These are phyloP conservation scores for Ogataea thermomethanolica DNA, from an alignment of 805 yeast genomes.

Conservation along the genomic window DNA sequence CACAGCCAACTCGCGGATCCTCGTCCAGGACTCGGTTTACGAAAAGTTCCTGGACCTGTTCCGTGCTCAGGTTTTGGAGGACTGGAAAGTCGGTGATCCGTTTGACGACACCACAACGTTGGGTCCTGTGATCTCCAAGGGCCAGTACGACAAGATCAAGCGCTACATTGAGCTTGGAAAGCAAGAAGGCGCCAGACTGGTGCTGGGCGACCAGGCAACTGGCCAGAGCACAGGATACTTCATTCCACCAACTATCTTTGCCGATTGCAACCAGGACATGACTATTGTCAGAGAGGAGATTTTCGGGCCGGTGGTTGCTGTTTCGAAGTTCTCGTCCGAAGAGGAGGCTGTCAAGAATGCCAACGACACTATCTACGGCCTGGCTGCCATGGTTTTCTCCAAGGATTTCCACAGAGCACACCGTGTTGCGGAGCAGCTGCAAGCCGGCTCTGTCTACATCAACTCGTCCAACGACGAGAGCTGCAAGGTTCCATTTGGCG, in stretches of 20 bases:
- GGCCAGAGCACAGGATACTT: conserved; percentile 55
- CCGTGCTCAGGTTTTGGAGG: conserved; percentile 42
- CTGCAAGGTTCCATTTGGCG: conserved; percentile 72
- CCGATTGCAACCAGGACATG: conserved; percentile 64
- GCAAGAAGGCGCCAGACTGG: conserved; percentile 46
- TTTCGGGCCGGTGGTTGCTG: conserved; percentile 80
- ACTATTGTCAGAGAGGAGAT: conserved; percentile 75
- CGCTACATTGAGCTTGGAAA: conserved; percentile 43
- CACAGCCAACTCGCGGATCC: conserved; percentile 61
- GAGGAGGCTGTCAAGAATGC: conserved; percentile 69
- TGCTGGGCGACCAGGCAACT: conserved; percentile 41
- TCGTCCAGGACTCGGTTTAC: conserved; percentile 53
- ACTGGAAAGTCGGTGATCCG: conserved; percentile 56
- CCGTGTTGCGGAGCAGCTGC: conserved; percentile 40
- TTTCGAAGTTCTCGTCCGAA: conserved; percentile 61
- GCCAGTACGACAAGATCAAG: conserved; percentile 51
- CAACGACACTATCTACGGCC: conserved; percentile 71
- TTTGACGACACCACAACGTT: conserved; percentile 45
- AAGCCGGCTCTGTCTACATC: conserved; percentile 69
- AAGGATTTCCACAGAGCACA: conserved; percentile 64
- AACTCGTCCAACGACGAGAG: conserved; percentile 67
- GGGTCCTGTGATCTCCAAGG: conserved; percentile 61
- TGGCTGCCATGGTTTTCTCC: conserved; percentile 81
- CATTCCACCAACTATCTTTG: conserved; percentile 72
- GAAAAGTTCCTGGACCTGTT: conserved; percentile 48